Evolutionary conservation across 2,329 filamentous ascomycete species (phyloP).

Genomic region (Drechslerella dactyloides): DNA sequence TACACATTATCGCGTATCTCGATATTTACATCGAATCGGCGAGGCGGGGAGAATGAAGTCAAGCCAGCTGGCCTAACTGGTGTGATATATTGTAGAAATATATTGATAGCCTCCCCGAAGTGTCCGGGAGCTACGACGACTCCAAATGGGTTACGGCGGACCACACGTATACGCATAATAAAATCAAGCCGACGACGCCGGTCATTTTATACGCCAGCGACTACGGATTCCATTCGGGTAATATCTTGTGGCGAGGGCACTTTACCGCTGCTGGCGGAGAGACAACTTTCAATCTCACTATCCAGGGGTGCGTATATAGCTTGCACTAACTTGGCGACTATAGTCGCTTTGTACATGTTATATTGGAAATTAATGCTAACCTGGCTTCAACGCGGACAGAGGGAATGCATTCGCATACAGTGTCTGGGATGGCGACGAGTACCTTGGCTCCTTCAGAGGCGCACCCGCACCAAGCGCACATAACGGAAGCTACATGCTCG

Average conservation of each 20-base stretch:
- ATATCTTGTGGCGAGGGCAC: conserved; percentile 72
- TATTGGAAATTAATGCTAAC: neutral
- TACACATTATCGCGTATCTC: no score
- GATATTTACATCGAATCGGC: no score
- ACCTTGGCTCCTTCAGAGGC: conserved; percentile 70
- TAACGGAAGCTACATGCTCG: conserved; percentile 66
- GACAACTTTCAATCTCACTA: conserved; percentile 64
- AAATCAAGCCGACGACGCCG: conserved; percentile 65
- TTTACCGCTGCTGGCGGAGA: conserved; percentile 71
- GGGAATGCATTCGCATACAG: conserved; percentile 72
- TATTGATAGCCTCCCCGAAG: conserved; percentile 74
- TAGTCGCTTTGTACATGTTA: neutral
- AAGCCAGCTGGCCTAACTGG: conserved; percentile 5
- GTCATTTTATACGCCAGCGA: conserved; percentile 72
- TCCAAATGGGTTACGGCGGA: conserved; percentile 69
- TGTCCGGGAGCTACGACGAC: conserved; percentile 71
- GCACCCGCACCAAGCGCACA: conserved; percentile 62
- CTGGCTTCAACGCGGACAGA: conserved; percentile 11
- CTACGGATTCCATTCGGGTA: conserved; percentile 75
- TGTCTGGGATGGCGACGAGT: conserved; percentile 69
- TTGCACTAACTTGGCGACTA: no score
- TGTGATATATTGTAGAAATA: conserved; percentile 63
- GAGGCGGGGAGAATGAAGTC: no score
- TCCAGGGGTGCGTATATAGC: conserved; percentile 63
- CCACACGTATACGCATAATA: conserved; percentile 68